phyloP scores from a whole-genome alignment of 768 basidiomycete genomes.

The Kwoniella sp. region DNA sequence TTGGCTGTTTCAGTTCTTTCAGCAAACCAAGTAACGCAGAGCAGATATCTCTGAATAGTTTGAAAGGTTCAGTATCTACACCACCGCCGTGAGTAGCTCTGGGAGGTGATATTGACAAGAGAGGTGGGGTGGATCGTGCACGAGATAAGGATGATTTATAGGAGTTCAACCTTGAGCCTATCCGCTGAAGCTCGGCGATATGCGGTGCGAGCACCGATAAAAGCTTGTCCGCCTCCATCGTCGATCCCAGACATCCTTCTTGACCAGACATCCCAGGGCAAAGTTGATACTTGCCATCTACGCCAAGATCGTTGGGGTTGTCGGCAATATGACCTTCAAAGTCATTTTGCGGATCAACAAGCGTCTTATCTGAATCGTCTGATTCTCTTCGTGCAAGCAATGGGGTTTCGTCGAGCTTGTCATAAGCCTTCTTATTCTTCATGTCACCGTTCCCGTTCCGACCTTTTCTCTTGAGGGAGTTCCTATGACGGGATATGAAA shows the following conservation, averaged over 20 bases:
- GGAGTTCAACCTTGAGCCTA: conserved; percentile 6
- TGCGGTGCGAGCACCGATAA: conserved; percentile 25
- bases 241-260: background rate
- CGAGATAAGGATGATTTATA: background rate
- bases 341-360: background rate
- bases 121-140: background rate
- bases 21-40: conserved; percentile 14
- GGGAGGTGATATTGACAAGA: no score
- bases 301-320: no score
- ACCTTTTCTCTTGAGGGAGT: background rate
- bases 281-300: no score
- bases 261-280: no score
- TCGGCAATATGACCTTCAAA: no score
- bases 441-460: background rate
- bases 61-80: background rate
- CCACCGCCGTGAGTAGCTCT: no score
- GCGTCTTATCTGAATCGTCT: conserved; percentile 20
- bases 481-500: background rate
- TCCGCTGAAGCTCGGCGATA: conserved; percentile 24
- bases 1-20: background rate
- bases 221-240: conserved; percentile 7
- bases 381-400: conserved; percentile 16
- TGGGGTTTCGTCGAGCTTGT: conserved; percentile 7
- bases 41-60: conserved; percentile 18
- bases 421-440: conserved; percentile 9